Percentiles rank a stretch among this genome's conserved stretches.
phyloP scores from a whole-genome alignment of 208 protist species.

The Eutreptiella sp. region DNA sequence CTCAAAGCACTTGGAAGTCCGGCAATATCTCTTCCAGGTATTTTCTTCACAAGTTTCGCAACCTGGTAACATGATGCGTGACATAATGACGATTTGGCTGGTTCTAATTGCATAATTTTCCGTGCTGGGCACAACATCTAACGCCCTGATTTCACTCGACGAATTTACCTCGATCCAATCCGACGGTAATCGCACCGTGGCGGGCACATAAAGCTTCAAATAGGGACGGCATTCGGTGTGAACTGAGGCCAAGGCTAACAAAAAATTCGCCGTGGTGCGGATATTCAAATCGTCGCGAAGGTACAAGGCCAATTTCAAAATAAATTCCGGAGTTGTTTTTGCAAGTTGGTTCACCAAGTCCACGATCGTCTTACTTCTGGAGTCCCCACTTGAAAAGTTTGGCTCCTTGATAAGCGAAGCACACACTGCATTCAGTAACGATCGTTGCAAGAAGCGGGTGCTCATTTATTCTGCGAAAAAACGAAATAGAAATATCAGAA shows the following conservation, averaged over 20 bases:
- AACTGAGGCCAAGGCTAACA: constrained; percentile 67
- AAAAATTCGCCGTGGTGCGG: constrained; percentile 74
- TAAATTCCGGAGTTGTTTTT: constrained; percentile 63
- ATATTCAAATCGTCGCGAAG: constrained; percentile 81
- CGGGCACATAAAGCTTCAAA: constrained; percentile 69
- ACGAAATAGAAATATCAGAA: constrained; percentile 15
- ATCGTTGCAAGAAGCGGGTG: too few species aligned
- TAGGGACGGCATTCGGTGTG: constrained; percentile 66
- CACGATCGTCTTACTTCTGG: background rate
- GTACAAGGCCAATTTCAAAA: constrained; percentile 84
- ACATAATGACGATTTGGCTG: constrained; percentile 21
- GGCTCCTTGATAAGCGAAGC: constrained; percentile 71
- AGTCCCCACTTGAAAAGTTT: constrained; percentile 31
- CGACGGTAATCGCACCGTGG: constrained; percentile 65
- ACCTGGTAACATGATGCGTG: background rate
- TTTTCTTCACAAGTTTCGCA: background rate
- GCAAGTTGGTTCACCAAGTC: constrained; percentile 53
- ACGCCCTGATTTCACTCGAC: constrained; percentile 42
- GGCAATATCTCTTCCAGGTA: background rate
- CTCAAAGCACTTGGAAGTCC: constrained; percentile 72
- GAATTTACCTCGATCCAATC: constrained; percentile 83
- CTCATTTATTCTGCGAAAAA: constrained; percentile 9
- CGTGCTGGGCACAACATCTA: constrained; percentile 3
- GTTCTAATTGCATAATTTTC: background rate
- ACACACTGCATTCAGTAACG: constrained; percentile 63